Evolutionary conservation across 1,139 yeast genomes (phyloP).

Genomic region (Geotrichum fermentans): DNA sequence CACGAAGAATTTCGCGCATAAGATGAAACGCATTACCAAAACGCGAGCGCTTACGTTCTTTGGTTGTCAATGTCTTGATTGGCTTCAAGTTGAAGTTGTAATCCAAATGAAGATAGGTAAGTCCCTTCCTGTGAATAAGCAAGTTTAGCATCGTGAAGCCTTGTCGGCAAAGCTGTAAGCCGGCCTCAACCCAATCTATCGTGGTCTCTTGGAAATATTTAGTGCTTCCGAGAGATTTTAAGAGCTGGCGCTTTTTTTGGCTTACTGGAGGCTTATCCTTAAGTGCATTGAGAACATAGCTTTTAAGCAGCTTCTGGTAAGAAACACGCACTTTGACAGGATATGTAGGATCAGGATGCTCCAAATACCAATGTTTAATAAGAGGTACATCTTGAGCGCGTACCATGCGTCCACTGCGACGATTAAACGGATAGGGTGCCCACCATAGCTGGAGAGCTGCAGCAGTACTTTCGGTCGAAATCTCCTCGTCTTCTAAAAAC

Average conservation of each 20-base stretch:
- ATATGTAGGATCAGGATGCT: slow-evolving; percentile 49
- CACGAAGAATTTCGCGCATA: slow-evolving; percentile 79
- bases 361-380: slow-evolving; percentile 74
- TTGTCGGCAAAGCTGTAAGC: slow-evolving; percentile 85
- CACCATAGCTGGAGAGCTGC: slow-evolving; percentile 63
- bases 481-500: slow-evolving; percentile 43
- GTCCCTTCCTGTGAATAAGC: slow-evolving; percentile 83
- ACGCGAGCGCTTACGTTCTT: slow-evolving; percentile 91
- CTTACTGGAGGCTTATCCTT: slow-evolving; percentile 39
- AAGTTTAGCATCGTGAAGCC: slow-evolving; percentile 92
- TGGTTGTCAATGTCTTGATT: slow-evolving; percentile 91
- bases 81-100: slow-evolving; percentile 95
- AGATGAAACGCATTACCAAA: slow-evolving; percentile 96
- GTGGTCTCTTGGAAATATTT: slow-evolving; percentile 88
- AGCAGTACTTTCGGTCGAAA: slow-evolving; percentile 48
- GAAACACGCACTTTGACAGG: slow-evolving; percentile 80
- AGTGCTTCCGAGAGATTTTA: slow-evolving; percentile 66
- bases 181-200: slow-evolving; percentile 98
- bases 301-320: slow-evolving; percentile 78
- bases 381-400: slow-evolving; percentile 90
- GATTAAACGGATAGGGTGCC: slow-evolving; percentile 84
- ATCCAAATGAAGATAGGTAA: slow-evolving; percentile 88
- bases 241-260: slow-evolving; percentile 52
- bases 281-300: slow-evolving; percentile 66
- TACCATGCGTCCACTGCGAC: slow-evolving; percentile 61